These are phyloP conservation scores for Linum tenue DNA, from an alignment of 345 rosid genomes.

Conservation along the genomic window DNA sequence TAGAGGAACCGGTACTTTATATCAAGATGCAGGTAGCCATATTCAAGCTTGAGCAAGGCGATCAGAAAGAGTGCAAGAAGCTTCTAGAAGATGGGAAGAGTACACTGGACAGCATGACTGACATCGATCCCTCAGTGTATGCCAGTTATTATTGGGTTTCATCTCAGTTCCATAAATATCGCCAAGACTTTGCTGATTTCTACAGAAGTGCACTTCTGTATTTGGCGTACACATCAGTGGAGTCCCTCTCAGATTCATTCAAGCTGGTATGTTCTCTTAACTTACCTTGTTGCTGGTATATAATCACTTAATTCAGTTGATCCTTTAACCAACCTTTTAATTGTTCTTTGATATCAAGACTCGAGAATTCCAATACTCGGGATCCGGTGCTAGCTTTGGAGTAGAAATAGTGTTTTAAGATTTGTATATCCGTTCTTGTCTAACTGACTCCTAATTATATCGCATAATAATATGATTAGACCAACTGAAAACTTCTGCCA, in stretches of 20 bases:
- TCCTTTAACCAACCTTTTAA: background rate
- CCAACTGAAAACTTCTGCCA: background rate
- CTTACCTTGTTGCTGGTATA: background rate
- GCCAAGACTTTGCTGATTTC: constrained; percentile 87
- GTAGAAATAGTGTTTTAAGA: background rate
- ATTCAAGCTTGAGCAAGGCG: constrained; percentile 82
- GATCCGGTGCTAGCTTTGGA: background rate
- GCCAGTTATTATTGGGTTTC: constrained; percentile 92
- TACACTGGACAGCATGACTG: constrained; percentile 88
- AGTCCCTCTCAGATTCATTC: constrained; percentile 84
- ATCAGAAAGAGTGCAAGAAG: constrained; percentile 80
- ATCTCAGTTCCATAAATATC: constrained; percentile 71
- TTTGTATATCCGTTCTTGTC: background rate
- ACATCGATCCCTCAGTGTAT: constrained; percentile 92
- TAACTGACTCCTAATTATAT: background rate
- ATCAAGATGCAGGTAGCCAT: constrained; percentile 81
- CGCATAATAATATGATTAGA: background rate
- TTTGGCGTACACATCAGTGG: constrained; percentile 90
- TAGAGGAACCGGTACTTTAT: constrained; percentile 79
- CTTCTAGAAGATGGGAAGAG: constrained; percentile 85
- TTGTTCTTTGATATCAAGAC: background rate
- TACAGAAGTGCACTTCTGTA: constrained; percentile 90
- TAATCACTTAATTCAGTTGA: too few relatives aligned
- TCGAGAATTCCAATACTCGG: background rate
- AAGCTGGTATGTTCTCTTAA: constrained; percentile 55